These are phyloP conservation scores for Hortiboletus rubellus DNA, from an alignment of 1,284 basidiomycete genomes.

Conservation along the genomic window DNA sequence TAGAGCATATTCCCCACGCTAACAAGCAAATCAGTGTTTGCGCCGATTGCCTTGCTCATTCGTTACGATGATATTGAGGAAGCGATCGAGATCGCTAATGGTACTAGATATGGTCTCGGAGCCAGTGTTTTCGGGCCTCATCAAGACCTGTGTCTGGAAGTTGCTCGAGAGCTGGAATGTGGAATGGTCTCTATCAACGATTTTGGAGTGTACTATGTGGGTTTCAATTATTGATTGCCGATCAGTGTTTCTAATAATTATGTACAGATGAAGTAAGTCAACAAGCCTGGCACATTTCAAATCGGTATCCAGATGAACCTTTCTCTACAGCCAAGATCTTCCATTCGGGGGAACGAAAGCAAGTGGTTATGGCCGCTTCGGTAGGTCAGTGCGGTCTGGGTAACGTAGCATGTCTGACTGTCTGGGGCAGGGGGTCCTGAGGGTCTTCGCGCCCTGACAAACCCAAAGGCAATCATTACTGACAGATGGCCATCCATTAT, in stretches of 20 bases:
- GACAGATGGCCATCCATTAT: conserved; percentile 84
- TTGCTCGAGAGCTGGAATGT: conserved; percentile 80
- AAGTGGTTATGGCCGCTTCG: conserved; percentile 90
- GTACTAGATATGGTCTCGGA: conserved; percentile 88
- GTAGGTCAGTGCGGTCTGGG: conserved; percentile 38
- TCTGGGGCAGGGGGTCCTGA: conserved; percentile 75
- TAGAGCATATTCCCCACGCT: conserved; percentile 1
- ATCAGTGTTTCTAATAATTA: conserved; percentile 12
- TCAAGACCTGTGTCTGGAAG: conserved; percentile 69
- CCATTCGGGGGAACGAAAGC: conserved; percentile 92
- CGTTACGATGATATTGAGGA: conserved; percentile 80
- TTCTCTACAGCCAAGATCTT: conserved; percentile 76
- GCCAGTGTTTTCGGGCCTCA: conserved; percentile 92
- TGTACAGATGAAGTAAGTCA: conserved; percentile 59
- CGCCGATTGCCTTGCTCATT: conserved; percentile 84
- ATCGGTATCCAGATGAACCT: conserved; percentile 15
- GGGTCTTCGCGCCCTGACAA: conserved; percentile 84
- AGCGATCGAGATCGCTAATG: conserved; percentile 84
- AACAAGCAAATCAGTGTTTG: conserved; percentile 65
- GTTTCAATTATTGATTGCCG: conserved; percentile 30
- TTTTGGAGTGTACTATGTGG: conserved; percentile 89
- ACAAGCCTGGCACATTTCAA: background rate
- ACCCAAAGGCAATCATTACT: conserved; percentile 82
- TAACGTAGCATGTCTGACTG: conserved; percentile 4
- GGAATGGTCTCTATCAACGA: conserved; percentile 98